Percentiles rank a stretch among this genome's conserved stretches.
Conservation (phyloP, 2,329 filamentous ascomycete genomes). For the Phaeoacremonium minimum region DNA sequence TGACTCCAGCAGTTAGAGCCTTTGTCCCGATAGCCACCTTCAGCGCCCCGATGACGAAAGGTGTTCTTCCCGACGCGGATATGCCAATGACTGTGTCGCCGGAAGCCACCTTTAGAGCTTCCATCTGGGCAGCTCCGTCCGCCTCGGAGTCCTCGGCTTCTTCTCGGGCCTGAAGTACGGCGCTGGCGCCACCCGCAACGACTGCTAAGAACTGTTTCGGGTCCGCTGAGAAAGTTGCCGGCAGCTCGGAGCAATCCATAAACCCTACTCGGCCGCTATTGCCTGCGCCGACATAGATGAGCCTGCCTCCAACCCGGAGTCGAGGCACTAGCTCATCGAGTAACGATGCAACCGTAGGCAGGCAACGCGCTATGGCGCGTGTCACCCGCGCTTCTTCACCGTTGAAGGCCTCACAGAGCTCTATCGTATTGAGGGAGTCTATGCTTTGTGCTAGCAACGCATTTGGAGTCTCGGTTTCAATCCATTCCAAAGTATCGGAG, state of each 20-base stretch:
- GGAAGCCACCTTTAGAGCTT: conserved; percentile 19
- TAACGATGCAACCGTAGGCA: conserved; percentile 21
- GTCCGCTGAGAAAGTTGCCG: conserved; percentile 29
- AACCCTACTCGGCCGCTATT: conserved; percentile 35
- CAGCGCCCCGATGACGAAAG: conserved; percentile 30
- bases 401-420: conserved; percentile 28
- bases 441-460: conserved; percentile 20
- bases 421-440: conserved; percentile 24
- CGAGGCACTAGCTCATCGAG: conserved; percentile 22
- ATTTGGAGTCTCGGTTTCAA: conserved; percentile 29
- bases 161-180: conserved; percentile 30
- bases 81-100: conserved; percentile 33
- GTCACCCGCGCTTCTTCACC: conserved; percentile 23
- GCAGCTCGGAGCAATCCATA: conserved; percentile 32
- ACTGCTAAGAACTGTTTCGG: conserved; percentile 28
- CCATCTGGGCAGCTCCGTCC: conserved; percentile 21
- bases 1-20: conserved; percentile 28
- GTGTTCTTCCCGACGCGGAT: conserved; percentile 32
- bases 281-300: conserved; percentile 30
- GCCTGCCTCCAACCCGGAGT: conserved; percentile 22
- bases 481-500: conserved; percentile 14
- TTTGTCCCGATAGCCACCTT: conserved; percentile 24
- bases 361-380: conserved; percentile 17
- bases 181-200: conserved; percentile 32
- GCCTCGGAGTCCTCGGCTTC: conserved; percentile 29